These are phyloP conservation scores for Anaeromyces robustus DNA, from an alignment of 192 early-diverging fungal species.

Conservation along the genomic window DNA sequence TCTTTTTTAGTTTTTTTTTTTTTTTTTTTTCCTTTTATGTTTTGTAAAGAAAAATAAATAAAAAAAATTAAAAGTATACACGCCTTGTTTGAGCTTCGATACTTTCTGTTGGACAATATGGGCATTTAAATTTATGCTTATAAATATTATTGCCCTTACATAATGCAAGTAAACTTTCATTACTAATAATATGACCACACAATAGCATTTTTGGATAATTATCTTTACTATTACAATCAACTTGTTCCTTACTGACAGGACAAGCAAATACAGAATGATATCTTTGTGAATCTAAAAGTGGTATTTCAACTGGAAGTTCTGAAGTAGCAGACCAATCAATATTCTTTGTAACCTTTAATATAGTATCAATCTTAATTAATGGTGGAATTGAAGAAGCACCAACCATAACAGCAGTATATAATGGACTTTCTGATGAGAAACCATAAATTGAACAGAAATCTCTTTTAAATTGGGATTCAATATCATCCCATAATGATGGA, in stretches of 20 bases:
- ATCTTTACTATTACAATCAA: slow-evolving; percentile 26
- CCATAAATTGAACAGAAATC: slow-evolving; percentile 66
- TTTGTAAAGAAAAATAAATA: too few relatives aligned
- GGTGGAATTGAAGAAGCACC: slow-evolving; percentile 79
- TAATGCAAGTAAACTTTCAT: slow-evolving; percentile 72
- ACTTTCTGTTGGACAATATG: slow-evolving; percentile 86
- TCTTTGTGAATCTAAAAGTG: slow-evolving; percentile 62
- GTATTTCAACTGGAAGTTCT: slow-evolving; percentile 87
- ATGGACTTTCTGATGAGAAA: slow-evolving; percentile 52
- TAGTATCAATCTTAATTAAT: slow-evolving; percentile 75
- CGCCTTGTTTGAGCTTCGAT: slow-evolving; percentile 54
- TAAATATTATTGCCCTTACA: slow-evolving; percentile 41
- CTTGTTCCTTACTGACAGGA: slow-evolving; percentile 83
- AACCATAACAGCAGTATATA: slow-evolving; percentile 46
- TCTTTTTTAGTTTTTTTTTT: too few relatives aligned
- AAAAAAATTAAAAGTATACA: slow-evolving; percentile 52
- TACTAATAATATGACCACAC: slow-evolving; percentile 92
- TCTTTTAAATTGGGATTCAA: slow-evolving; percentile 50
- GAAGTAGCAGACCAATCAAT: slow-evolving; percentile 80
- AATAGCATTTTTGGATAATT: slow-evolving; percentile 98
- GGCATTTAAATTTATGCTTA: slow-evolving; percentile 76
- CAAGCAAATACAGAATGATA: slow-evolving; percentile 95
- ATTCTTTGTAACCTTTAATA: slow-evolving; percentile 70
- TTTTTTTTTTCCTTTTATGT: too few relatives aligned
- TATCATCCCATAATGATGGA: slow-evolving; percentile 25